Evolutionary conservation across 352 stramenopile species (phyloP), one percentile per base, ranked within the genome.

Genomic region (Globisporangium cylindrosporum): DNA sequence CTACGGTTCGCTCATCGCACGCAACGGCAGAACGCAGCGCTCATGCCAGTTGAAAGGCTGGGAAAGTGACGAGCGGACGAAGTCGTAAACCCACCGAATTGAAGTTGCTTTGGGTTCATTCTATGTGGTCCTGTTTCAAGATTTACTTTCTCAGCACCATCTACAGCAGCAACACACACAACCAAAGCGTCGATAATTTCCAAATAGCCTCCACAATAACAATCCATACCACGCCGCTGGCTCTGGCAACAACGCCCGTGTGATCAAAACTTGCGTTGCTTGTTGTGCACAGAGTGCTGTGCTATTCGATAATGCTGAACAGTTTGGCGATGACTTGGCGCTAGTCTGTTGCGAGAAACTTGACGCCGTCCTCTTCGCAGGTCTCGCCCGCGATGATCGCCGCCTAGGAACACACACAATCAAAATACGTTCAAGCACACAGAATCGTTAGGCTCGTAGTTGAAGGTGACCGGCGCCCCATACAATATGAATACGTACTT

Each of bases 291-390:
- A 32, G 27, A 6, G 41, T 9, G 41, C 15, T n/a, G 14, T 7
- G 41, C 9, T 48, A n/a, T 20, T 14, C 41, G 41, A 48, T 48
- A 51, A 22, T 51, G 9, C 43, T 51, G 43, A 51, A 51, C 43
- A 51, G n/a, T 18, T 20, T 32, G 41, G n/a, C 5, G 41, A 48
- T 2, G 14, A 8, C 43, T 9, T 73, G 14, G 4, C 43, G 4
- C 71, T 79, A 94, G 38, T 91, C 83, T 0, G 77, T 82, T 14
- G 84, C 73, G 48, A 95, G 72, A 66, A 95, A 95, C 72, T 95
- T 95, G 73, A 95, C 88, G 53, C 88, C 88, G 73, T 93, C 84
- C 71, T 95, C 86, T 70, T 95, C 85, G 38, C 84, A 89, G 34
- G 88, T 95, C 71, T 89, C 81, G 24, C 88, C 88, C 8, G 84